A percentile compares a stretch with the other conserved stretches of the same genome.
phyloP scores from a whole-genome alignment of 306 rosid species.

The Dicorynia guianensis region DNA sequence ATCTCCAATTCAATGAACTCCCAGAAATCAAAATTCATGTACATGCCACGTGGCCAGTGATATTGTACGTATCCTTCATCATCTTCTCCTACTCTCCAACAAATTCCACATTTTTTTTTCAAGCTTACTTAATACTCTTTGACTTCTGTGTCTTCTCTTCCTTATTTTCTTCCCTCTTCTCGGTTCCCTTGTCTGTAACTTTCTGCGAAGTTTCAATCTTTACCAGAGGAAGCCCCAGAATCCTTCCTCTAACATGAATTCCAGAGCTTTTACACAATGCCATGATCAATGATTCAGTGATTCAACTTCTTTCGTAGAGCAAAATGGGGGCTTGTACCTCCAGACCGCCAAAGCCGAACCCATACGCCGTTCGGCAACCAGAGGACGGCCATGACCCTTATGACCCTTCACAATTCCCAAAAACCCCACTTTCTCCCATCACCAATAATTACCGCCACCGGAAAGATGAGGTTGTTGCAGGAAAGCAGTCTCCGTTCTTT shows the following conservation, averaged over 20 bases:
- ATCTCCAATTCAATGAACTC: slow-evolving; percentile 43
- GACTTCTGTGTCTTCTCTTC: background rate
- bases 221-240: slow-evolving; percentile 33
- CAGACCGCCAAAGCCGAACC: slow-evolving; percentile 80
- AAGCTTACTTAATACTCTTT: background rate
- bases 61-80: slow-evolving; percentile 28
- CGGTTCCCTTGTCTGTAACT: slow-evolving; percentile 10
- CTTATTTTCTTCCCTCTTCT: background rate
- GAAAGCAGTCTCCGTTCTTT: slow-evolving; percentile 75
- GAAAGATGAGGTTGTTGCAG: slow-evolving; percentile 54
- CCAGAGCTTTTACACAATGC: slow-evolving; percentile 30
- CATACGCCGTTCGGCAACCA: slow-evolving; percentile 60
- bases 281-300: slow-evolving; percentile 32
- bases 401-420: slow-evolving; percentile 61
- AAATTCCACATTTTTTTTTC: slow-evolving; percentile 37
- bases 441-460: slow-evolving; percentile 38
- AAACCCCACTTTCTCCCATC: slow-evolving; percentile 47
- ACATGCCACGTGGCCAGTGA: slow-evolving; percentile 61
- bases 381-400: slow-evolving; percentile 32
- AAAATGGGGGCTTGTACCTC: slow-evolving; percentile 94
- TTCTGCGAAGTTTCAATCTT: slow-evolving; percentile 45
- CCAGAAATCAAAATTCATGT: slow-evolving; percentile 46
- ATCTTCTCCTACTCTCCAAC: slow-evolving; percentile 18
- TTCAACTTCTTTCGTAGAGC: slow-evolving; percentile 37
- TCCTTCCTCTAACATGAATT: background rate